Conservation (phyloP, 306 rosid genomes). For the Corylus heterophylla region DNA sequence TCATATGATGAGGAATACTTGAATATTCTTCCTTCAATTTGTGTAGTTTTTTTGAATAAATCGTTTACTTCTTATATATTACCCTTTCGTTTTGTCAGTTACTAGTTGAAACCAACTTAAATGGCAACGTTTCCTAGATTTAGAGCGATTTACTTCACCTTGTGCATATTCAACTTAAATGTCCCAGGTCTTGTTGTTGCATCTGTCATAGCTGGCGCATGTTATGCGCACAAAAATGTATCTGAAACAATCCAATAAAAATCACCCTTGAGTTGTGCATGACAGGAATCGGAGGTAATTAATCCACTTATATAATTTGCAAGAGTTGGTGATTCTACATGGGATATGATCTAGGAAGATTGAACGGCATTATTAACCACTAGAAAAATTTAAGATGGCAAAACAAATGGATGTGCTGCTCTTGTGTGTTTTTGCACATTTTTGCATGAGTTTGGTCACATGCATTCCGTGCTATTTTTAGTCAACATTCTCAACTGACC, state of each 20-base stretch:
- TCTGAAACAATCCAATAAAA: background rate
- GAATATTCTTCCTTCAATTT: background rate
- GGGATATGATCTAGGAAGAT: slow-evolving; percentile 1
- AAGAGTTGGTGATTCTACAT: background rate
- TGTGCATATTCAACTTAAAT: background rate
- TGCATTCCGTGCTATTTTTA: background rate
- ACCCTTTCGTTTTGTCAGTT: background rate
- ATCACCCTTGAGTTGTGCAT: slow-evolving; percentile 1
- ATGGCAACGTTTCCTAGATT: background rate
- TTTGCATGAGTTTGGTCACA: background rate
- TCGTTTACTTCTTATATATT: background rate
- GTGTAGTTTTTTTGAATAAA: background rate
- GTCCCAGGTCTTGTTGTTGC: background rate
- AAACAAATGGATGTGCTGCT: background rate
- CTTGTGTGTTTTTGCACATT: background rate
- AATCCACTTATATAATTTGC: background rate
- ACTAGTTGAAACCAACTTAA: background rate
- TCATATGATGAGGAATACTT: background rate
- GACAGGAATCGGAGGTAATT: background rate
- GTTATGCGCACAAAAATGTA: background rate
- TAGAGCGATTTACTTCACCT: background rate
- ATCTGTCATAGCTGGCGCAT: background rate
- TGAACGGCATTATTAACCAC: background rate
- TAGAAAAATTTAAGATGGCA: background rate
- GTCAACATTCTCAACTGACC: slow-evolving; percentile 14